Evolutionary conservation across 257 asterid species (phyloP), one percentile per base, ranked within the genome.

Genomic region (Leptodermis oblonga): DNA sequence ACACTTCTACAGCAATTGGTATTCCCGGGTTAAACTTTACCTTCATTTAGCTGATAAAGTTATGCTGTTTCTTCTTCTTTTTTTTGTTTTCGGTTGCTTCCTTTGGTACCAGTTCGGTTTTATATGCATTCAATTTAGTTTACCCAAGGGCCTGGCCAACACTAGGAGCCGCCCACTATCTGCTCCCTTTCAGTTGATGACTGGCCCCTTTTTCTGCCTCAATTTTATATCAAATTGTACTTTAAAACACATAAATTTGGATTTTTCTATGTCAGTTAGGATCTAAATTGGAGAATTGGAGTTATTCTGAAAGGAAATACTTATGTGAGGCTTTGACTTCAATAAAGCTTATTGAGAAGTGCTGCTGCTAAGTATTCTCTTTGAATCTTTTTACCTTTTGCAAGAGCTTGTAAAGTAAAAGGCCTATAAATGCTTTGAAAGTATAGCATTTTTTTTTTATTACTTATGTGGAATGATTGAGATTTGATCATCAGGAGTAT

Each of bases 1-100:
- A 91, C 75, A 94, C 99, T 77, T 94, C 99, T 63, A 94, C 99
- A 67, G 92, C 97, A 71, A 83, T 94, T 62, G 99, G 99, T 93
- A 90, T 43, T 82, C 60, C 65, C 66, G 71, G 68, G 25, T 64
- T 54, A 25, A n/a, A 52, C 69, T 67, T 65, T 49, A 41, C 65
- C 26, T 48, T 36, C 60, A 41, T 36, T 49, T 65, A 37, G 13
- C 26, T 54, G 28, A 43, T 22, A 41, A 12, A 67, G 31, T 49
- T 48, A 46, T 22, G 6, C 48, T 33, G 22, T 33, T n/a, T 49
- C 20, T 67, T 18, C 28, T 28, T n/a, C n/a, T n/a, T n/a, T n/a
- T n/a, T n/a, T n/a, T n/a, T n/a, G n/a, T n/a, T n/a, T n/a, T n/a
- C n/a, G n/a, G 13, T 43, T 26, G 18, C 45, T 66, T 8, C 30